These are phyloP conservation scores for cucumber (Cucumis sativus) DNA, from an alignment of 306 rosid genomes.

Conservation along the genomic window DNA sequence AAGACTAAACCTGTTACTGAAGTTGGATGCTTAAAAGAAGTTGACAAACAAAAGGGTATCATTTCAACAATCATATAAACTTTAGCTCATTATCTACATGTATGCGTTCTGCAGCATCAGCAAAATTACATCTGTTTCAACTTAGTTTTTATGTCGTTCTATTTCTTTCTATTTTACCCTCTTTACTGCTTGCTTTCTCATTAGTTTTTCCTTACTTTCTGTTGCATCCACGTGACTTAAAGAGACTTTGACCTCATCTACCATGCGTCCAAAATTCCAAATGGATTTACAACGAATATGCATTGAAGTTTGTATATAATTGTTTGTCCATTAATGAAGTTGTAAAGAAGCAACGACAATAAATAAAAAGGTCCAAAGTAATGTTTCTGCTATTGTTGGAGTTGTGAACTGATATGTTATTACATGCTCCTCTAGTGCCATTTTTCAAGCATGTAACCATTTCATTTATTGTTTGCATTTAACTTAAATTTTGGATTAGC, in stretches of 20 bases:
- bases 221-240: neutral
- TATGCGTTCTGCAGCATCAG: neutral
- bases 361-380: neutral
- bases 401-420: neutral
- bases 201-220: neutral
- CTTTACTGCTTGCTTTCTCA: neutral
- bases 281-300: neutral
- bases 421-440: neutral
- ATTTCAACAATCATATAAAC: neutral
- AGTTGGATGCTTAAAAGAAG: neutral
- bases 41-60: neutral
- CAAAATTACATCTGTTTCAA: neutral
- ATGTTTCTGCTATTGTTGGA: neutral
- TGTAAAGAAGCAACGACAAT: neutral
- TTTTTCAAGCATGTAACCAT: neutral
- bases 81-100: neutral
- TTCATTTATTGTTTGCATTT: neutral
- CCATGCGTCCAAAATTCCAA: neutral
- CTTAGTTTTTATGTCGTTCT: neutral
- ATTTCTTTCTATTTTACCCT: neutral
- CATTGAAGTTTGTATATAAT: neutral
- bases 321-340: neutral
- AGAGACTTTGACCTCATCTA: neutral
- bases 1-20: neutral
- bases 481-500: neutral